Evolutionary conservation across 2,329 filamentous ascomycete species (phyloP).

Genomic region (Gremmenia infestans): DNA sequence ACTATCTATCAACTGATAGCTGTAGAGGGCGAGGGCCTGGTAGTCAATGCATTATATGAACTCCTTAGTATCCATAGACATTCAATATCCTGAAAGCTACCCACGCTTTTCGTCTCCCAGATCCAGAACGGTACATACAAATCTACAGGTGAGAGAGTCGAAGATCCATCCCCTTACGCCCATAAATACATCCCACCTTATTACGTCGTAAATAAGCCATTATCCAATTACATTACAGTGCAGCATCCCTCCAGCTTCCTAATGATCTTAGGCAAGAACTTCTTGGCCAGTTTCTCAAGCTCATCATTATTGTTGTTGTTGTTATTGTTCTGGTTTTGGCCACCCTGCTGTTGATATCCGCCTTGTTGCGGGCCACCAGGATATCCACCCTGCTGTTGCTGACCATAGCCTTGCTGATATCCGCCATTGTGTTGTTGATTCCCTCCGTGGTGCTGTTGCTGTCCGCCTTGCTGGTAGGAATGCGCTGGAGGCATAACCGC

Average conservation of each 20-base stretch:
- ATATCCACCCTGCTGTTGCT: conserved; percentile 36
- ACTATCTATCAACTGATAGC: no score
- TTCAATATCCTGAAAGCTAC: no score
- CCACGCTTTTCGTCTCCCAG: not conserved
- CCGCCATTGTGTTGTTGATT: conserved; percentile 39
- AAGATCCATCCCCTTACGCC: not conserved
- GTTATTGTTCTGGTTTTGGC: conserved; percentile 41
- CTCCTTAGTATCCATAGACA: no score
- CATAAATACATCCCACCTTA: not conserved
- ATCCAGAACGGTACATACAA: not conserved
- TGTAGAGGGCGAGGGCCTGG: no score
- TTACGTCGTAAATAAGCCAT: not conserved
- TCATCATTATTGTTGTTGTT: conserved; percentile 31
- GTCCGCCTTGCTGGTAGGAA: conserved; percentile 34
- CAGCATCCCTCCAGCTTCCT: conserved; percentile 31
- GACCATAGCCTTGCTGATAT: conserved; percentile 36
- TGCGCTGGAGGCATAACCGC: conserved; percentile 45
- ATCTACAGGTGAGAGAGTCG: not conserved
- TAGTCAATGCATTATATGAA: no score
- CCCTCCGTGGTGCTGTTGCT: conserved; percentile 34
- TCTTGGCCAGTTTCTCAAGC: conserved; percentile 30
- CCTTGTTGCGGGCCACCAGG: conserved; percentile 38
- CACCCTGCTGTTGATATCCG: conserved; percentile 38
- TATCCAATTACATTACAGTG: conserved; percentile 26
- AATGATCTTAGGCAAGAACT: conserved; percentile 28